A percentile compares a stretch with the other conserved stretches of the same genome.
Evolutionary conservation across 805 yeast genomes (phyloP).

Genomic region (Candida railenensis): DNA sequence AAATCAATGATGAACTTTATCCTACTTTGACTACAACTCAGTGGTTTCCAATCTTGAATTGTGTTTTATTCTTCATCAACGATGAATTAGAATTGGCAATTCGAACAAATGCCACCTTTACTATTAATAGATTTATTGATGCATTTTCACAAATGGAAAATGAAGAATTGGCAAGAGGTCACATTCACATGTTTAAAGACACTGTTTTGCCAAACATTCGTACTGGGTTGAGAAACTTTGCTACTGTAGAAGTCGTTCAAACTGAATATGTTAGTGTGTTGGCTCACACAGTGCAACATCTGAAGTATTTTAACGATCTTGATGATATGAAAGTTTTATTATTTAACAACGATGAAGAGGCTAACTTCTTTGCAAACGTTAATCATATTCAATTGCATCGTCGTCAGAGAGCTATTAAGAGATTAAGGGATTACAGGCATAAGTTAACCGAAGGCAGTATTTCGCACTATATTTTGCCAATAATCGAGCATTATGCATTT

Average conservation of each 20-base stretch:
- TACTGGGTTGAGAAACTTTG: slow-evolving; percentile 54
- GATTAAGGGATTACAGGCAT: slow-evolving; percentile 50
- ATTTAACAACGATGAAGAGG: slow-evolving; percentile 70
- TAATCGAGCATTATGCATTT: slow-evolving; percentile 76
- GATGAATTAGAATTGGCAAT: slow-evolving; percentile 80
- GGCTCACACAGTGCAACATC: slow-evolving; percentile 55
- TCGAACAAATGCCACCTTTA: slow-evolving; percentile 70
- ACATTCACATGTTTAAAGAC: slow-evolving; percentile 45
- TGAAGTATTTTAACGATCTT: slow-evolving; percentile 48
- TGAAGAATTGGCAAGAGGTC: slow-evolving; percentile 23
- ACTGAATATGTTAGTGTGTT: slow-evolving; percentile 69
- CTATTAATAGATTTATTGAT: slow-evolving; percentile 66
- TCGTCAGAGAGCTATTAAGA: slow-evolving; percentile 78
- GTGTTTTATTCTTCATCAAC: slow-evolving; percentile 66
- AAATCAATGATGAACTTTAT: slow-evolving; percentile 58
- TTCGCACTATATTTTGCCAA: slow-evolving; percentile 79
- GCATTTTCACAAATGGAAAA: slow-evolving; percentile 31
- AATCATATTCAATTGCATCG: slow-evolving; percentile 82
- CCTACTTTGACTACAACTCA: slow-evolving; percentile 45
- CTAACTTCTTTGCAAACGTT: slow-evolving; percentile 74
- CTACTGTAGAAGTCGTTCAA: slow-evolving; percentile 56
- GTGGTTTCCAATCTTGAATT: slow-evolving; percentile 79
- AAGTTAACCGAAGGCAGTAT: slow-evolving; percentile 56
- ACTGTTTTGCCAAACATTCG: slow-evolving; percentile 65
- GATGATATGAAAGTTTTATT: slow-evolving; percentile 66